Evolutionary conservation across 441 rosid genomes (phyloP), one percentile per base, ranked within the genome.

Genomic region (Pelargonium australe): DNA sequence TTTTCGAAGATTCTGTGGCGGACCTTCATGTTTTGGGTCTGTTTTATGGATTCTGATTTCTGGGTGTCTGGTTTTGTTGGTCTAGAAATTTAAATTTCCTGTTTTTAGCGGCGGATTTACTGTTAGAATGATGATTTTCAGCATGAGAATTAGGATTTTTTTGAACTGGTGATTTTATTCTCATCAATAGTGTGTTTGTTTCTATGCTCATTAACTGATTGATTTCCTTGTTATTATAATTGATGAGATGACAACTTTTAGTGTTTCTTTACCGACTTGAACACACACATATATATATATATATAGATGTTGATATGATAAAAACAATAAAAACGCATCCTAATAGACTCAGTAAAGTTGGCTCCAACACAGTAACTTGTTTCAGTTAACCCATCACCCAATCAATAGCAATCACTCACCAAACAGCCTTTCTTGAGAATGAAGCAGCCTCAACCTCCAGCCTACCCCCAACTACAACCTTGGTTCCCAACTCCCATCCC

Each of bases 351-450:
- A n/a, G n/a, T n/a, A n/a, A n/a, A n/a, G n/a, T n/a, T n/a, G n/a
- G n/a, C n/a, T n/a, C n/a, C n/a, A n/a, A n/a, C n/a, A n/a, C n/a
- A n/a, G n/a, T n/a, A n/a, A n/a, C n/a, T n/a, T n/a, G n/a, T n/a
- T n/a, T 45, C 51, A 13, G 64, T 66, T 57, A 53, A 53, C 25
- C 68, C 9, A 51, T 66, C 81, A 40, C 17, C 34, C 57, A 65
- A 68, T 70, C 64, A 58, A 61, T 64, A 51, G 64, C 76, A 40
- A 69, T 78, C 80, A 70, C 63, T 43, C 45, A 71, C 76, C 75
- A 63, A 58, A 57, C 70, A 23, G 43, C 61, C 64, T 79, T 72
- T 64, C 83, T 80, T 80, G 53, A 69, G 11, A 58, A 40, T 69
- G 57, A 82, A 74, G 80, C 68, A 72, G n/a, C n/a, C n/a, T n/a